Evolutionary conservation across 2,329 filamentous ascomycete species (phyloP).

Genomic region (Aspergillus tubingensis): DNA sequence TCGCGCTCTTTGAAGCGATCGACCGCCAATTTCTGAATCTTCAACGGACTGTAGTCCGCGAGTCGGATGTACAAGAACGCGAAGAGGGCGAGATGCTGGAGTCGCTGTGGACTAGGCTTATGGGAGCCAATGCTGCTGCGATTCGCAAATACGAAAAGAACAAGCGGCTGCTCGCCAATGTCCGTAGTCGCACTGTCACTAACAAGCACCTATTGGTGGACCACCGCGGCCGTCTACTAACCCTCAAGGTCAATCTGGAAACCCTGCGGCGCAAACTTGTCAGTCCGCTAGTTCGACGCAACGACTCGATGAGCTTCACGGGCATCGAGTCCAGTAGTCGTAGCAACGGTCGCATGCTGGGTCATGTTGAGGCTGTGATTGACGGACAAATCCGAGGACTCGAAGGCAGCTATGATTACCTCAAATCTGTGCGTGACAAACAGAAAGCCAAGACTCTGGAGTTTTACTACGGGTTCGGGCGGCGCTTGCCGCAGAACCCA

Average conservation of each 20-base stretch:
- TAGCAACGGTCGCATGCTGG: constrained; percentile 60
- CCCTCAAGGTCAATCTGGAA: constrained; percentile 84
- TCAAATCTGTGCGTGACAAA: constrained; percentile 71
- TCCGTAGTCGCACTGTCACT: constrained; percentile 78
- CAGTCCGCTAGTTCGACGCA: constrained; percentile 74
- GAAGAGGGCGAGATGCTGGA: constrained; percentile 78
- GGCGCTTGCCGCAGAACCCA: constrained; percentile 28
- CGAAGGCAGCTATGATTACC: constrained; percentile 74
- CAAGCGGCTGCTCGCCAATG: constrained; percentile 72
- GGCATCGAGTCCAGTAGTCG: constrained; percentile 30
- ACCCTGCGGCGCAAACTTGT: constrained; percentile 80
- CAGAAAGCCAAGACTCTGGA: constrained; percentile 85
- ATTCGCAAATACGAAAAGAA: constrained; percentile 94
- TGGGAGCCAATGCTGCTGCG: constrained; percentile 72
- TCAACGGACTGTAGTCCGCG: constrained; percentile 79
- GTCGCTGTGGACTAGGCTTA: constrained; percentile 80
- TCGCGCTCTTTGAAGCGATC: constrained; percentile 87
- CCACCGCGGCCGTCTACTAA: constrained; percentile 80
- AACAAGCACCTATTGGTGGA: constrained; percentile 86
- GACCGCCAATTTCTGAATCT: constrained; percentile 89
- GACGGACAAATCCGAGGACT: constrained; percentile 85
- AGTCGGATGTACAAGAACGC: constrained; percentile 77
- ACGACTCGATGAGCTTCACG: constrained; percentile 52
- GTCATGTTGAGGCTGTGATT: constrained; percentile 54
- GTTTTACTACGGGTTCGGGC: constrained; percentile 66